Conservation (phyloP, 2,329 filamentous ascomycete species). For the Microcyclosporella mali region DNA sequence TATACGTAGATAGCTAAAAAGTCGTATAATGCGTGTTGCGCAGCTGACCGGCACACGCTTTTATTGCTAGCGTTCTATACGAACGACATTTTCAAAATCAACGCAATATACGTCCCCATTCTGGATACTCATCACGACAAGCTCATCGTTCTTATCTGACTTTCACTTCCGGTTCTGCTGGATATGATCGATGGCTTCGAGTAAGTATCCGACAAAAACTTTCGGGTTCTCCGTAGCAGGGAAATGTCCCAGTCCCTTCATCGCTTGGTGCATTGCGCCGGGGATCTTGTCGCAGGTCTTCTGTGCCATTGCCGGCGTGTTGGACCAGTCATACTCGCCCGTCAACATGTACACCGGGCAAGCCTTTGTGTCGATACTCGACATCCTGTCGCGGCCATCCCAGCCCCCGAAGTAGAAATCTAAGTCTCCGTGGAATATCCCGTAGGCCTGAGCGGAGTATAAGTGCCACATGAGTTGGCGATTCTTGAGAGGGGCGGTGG, state of each 20-base stretch:
- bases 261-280: conserved; percentile 40
- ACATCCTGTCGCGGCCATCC: conserved; percentile 40
- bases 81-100: too few species aligned
- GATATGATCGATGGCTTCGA: conserved; percentile 32
- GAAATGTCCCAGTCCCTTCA: conserved; percentile 45
- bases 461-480: conserved; percentile 47
- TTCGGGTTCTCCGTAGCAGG: conserved; percentile 40
- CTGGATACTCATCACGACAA: too few species aligned
- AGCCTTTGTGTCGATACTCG: conserved; percentile 41
- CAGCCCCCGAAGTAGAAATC: conserved; percentile 48
- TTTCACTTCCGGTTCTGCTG: conserved; percentile 18
- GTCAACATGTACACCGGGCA: conserved; percentile 49
- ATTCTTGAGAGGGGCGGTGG: conserved; percentile 39
- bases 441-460: conserved; percentile 46
- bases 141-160: too few species aligned
- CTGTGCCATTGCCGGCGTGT: conserved; percentile 42
- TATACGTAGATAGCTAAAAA: too few species aligned
- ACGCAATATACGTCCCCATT: too few species aligned
- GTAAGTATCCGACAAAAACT: conserved; percentile 28
- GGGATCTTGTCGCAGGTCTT: conserved; percentile 44
- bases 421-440: conserved; percentile 48
- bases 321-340: conserved; percentile 45
- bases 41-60: too few species aligned
- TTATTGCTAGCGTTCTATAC: too few species aligned
- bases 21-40: too few species aligned